These are phyloP conservation scores for Lycium barbarum DNA, from an alignment of 257 asterid species.

Conservation along the genomic window DNA sequence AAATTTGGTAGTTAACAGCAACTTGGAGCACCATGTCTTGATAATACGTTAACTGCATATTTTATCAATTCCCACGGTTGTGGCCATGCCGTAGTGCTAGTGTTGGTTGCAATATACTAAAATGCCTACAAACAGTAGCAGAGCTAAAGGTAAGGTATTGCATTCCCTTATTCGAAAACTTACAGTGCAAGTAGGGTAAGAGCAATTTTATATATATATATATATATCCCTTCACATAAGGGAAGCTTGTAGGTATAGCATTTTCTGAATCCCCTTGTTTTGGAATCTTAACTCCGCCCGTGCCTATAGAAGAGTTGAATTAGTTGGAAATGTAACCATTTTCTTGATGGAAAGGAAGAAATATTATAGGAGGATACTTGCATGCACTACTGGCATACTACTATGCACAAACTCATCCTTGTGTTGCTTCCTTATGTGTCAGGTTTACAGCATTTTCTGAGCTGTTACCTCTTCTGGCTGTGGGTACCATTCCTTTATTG, in stretches of 20 bases:
- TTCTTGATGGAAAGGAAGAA: background rate
- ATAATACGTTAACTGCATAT: background rate
- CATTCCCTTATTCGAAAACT: background rate
- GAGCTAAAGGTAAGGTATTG: background rate
- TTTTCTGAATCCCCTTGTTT: no score
- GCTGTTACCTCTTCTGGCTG: slow-evolving; percentile 86
- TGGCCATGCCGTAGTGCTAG: background rate
- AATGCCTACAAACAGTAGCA: background rate
- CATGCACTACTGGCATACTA: background rate
- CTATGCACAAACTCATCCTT: slow-evolving; percentile 8
- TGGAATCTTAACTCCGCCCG: no score
- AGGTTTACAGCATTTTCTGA: slow-evolving; percentile 96
- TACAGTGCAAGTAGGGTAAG: background rate
- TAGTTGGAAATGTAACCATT: background rate
- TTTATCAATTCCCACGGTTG: background rate
- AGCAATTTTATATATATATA: background rate
- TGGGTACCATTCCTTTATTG: slow-evolving; percentile 67
- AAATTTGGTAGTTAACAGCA: background rate
- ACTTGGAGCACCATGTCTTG: slow-evolving; percentile 7
- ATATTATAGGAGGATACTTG: background rate
- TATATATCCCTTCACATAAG: background rate
- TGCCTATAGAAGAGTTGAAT: background rate
- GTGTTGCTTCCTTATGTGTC: slow-evolving; percentile 40
- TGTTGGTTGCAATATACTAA: background rate
- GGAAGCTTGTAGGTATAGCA: no score